Base-by-base conservation (phyloP, 192 early-diverging fungal species). In the Anaeromyces robustus region DNA sequence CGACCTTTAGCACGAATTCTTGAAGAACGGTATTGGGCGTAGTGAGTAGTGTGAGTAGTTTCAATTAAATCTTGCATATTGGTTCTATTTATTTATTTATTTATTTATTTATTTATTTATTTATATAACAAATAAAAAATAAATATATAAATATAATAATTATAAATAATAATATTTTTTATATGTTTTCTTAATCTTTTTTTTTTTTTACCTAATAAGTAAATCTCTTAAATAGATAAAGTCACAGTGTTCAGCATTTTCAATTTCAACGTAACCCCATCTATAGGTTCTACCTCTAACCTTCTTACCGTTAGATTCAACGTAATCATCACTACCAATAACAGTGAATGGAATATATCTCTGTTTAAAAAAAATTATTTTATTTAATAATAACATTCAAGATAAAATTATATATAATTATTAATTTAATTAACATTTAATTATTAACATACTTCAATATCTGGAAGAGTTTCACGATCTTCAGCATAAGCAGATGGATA, bases 251-350 rank as follows among this genome's bases (percentile, higher is more conserved):
- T 96, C 90, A 78, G 93, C 92, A 85, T 98, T 97, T 83, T 99
- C 98, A 39, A 98, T 95, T 87, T 97, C 93, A 30, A 99, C 97
- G 30, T 90, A 88, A 83, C 98, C 98, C 98, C 98, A 99, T 26
- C 95, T 93, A 86, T 99, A 99, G 80, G 87, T 89, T 79, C 98
- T 88, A 43, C 95, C 98, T 79, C 98, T 95, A 79, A 97, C 94
- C 77, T 92, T 91, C 77, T 95, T 92, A 29, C 96, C 96, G 77
- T 92, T 92, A 52, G 95, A 93, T 29, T 89, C 86, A 43, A 92
- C 86, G 79, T 97, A 93, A 37, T 88, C 86, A 81, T 99, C 98
- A 84, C 95, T 95, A 30, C 96, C 98, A 81, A 99, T 95, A 22
- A 98, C 91, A 0, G 96, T 92, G 84, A 99, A 99, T 32, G 98